These are phyloP conservation scores for Lactifluus rugatus DNA, from an alignment of 768 basidiomycete genomes.

Conservation along the genomic window DNA sequence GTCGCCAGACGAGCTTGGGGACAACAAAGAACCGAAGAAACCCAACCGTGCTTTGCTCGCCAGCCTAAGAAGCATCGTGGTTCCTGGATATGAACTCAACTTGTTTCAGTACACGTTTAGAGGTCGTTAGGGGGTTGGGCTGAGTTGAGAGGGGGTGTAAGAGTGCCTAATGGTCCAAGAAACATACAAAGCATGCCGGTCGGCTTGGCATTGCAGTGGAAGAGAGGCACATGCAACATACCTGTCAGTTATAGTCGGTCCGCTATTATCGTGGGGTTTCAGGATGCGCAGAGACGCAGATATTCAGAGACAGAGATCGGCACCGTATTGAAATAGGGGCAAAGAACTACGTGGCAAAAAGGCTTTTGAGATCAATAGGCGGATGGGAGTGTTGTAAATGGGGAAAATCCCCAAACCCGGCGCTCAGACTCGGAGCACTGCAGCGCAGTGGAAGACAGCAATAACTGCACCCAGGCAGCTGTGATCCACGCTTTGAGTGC, in stretches of 20 bases:
- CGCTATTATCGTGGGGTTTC: background rate
- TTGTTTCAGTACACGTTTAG: background rate
- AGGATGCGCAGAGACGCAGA: background rate
- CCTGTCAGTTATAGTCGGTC: background rate
- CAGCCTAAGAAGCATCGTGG: background rate
- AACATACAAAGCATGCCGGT: background rate
- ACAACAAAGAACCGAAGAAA: background rate
- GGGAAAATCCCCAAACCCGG: background rate
- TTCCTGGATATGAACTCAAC: background rate
- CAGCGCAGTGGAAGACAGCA: background rate
- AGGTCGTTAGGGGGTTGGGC: background rate
- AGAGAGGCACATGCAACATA: background rate
- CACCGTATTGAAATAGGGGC: background rate
- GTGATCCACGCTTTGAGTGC: conserved; percentile 14
- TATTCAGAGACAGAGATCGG: background rate
- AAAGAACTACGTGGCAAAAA: background rate
- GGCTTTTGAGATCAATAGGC: background rate
- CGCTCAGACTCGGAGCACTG: background rate
- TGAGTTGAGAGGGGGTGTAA: too few species aligned
- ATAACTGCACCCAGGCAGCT: background rate
- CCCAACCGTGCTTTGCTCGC: background rate
- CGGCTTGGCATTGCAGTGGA: background rate
- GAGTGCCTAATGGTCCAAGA: background rate
- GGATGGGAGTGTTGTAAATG: background rate
- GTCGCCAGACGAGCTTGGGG: background rate